Evolutionary conservation across 108 stramenopile species (phyloP).

Genomic region (Chaetoceros muelleri): DNA sequence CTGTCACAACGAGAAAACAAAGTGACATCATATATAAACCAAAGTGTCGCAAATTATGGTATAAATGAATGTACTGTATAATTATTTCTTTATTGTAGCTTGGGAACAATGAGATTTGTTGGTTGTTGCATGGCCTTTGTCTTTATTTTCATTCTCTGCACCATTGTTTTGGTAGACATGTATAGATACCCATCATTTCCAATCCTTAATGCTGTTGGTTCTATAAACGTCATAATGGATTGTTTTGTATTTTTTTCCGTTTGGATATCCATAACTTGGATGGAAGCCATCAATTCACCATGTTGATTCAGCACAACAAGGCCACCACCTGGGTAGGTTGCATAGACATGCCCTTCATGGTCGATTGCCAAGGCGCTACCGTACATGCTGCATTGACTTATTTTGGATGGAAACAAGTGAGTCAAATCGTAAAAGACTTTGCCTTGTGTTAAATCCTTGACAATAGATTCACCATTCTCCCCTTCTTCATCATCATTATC

Average conservation of each 20-base stretch:
- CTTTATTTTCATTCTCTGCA: constrained; percentile 8
- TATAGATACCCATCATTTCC: not conserved
- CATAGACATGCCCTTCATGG: not conserved
- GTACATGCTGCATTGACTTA: not conserved
- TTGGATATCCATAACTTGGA: too few relatives aligned
- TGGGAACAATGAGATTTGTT: constrained; percentile 11
- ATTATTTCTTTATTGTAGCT: not conserved
- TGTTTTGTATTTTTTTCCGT: too few relatives aligned
- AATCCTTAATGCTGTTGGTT: not conserved
- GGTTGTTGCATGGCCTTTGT: not conserved
- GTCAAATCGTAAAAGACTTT: too few relatives aligned
- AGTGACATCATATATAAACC: too few relatives aligned
- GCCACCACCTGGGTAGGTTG: constrained; percentile 2
- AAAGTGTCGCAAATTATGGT: too few relatives aligned
- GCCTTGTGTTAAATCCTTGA: too few relatives aligned
- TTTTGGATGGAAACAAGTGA: too few relatives aligned
- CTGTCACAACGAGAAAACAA: too few relatives aligned
- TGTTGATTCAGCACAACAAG: not conserved
- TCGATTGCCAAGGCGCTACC: not conserved
- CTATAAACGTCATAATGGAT: not conserved
- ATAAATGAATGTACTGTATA: too few relatives aligned
- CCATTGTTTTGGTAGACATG: constrained; percentile 15
- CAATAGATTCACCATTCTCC: not conserved
- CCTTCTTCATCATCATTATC: not conserved
- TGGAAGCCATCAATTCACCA: not conserved